Evolutionary conservation across 352 stramenopile species (phyloP).

Genomic region (Pythium rhizo-oryzae): DNA sequence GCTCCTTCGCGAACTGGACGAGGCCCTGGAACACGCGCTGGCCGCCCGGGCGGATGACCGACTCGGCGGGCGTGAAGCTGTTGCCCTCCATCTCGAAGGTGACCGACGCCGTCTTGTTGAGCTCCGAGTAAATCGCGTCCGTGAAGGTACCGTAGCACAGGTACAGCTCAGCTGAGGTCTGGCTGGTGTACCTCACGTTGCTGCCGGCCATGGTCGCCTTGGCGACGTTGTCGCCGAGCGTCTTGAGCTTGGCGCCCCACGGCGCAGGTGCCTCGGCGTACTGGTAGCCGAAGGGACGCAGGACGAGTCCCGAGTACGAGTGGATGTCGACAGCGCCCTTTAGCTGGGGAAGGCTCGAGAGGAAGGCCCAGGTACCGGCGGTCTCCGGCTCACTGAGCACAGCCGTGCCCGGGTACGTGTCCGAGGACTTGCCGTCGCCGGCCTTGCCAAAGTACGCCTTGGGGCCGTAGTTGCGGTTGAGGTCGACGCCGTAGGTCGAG

Average conservation of each 20-base stretch:
- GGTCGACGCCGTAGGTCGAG: slow-evolving; percentile 32
- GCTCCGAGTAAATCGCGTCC: slow-evolving; percentile 33
- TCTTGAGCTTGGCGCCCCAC: slow-evolving; percentile 35
- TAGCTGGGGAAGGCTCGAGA: slow-evolving; percentile 12
- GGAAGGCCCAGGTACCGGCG: slow-evolving; percentile 11
- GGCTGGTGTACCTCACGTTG: slow-evolving; percentile 23
- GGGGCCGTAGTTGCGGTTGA: slow-evolving; percentile 41
- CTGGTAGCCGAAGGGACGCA: slow-evolving; percentile 37
- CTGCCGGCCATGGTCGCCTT: slow-evolving; percentile 26
- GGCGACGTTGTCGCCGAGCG: slow-evolving; percentile 32
- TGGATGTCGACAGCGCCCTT: slow-evolving; percentile 28
- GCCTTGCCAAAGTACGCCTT: slow-evolving; percentile 30
- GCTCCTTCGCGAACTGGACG: slow-evolving; percentile 32
- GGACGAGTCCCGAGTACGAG: slow-evolving; percentile 37
- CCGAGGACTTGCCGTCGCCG: slow-evolving; percentile 19
- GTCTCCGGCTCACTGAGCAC: slow-evolving; percentile 33
- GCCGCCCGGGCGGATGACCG: slow-evolving; percentile 32
- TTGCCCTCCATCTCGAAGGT: slow-evolving; percentile 44
- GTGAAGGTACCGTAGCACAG: slow-evolving; percentile 41
- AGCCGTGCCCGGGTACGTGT: slow-evolving; percentile 32
- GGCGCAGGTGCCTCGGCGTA: slow-evolving; percentile 24
- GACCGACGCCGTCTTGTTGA: slow-evolving; percentile 37
- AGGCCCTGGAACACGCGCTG: slow-evolving; percentile 32
- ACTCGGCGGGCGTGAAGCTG: slow-evolving; percentile 31
- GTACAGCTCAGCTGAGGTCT: slow-evolving; percentile 34